A percentile compares a stretch with the other conserved stretches of the same genome.
Conservation (phyloP, 2,329 filamentous ascomycete species). For the Botryotinia calthae region DNA sequence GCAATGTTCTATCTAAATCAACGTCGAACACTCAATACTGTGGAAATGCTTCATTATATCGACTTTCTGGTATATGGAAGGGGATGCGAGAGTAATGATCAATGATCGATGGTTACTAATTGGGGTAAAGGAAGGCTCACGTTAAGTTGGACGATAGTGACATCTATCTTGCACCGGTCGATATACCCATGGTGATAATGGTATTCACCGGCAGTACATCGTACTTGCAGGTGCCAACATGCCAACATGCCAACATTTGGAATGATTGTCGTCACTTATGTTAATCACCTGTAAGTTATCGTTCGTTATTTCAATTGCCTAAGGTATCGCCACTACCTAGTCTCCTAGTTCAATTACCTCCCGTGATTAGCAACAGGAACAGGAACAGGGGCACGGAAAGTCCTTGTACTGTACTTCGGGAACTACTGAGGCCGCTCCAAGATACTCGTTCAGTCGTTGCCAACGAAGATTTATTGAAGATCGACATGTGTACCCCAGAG, state of each 20-base stretch:
- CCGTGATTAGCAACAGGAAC: background rate
- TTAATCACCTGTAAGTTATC: background rate
- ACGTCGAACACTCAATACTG: background rate
- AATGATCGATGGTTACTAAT: background rate
- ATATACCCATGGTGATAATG: background rate
- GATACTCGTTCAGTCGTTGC: background rate
- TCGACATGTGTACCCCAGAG: background rate
- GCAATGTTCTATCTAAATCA: background rate
- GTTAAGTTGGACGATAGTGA: background rate
- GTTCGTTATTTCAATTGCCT: background rate
- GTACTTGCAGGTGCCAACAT: background rate
- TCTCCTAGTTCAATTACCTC: background rate
- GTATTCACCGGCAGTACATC: background rate
- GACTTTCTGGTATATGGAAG: background rate
- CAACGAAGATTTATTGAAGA: background rate
- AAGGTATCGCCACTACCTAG: background rate
- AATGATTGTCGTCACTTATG: background rate
- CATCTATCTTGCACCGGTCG: background rate
- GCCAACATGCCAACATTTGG: background rate
- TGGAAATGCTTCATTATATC: background rate
- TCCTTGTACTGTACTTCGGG: background rate
- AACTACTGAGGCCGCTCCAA: conserved; percentile 1
- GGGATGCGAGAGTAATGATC: background rate
- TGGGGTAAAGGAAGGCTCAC: background rate
- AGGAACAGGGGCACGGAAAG: background rate